Base-by-base conservation (phyloP, 257 asterid species). In the Solanum neorickii region DNA sequence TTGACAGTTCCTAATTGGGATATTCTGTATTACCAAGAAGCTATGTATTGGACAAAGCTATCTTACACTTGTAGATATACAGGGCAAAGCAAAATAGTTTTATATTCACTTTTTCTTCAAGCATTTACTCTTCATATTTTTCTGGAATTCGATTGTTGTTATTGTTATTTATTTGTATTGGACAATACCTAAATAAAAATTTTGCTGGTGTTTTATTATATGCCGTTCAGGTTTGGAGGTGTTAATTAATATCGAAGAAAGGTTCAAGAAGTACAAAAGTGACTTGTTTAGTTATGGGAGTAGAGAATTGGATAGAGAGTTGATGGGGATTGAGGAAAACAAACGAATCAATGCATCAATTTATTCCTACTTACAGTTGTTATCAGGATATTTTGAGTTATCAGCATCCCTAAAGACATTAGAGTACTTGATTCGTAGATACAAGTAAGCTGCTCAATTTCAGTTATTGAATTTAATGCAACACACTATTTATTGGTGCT, bases 341-440 rank as follows among this genome's bases (percentile, higher is more conserved):
- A 93, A 88, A 27, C 89, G 90, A 87, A 94, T 97, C 83, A 89
- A 91, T 90, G 90, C 89, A n/a, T 89, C 96, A 1, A 88, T 97
- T 86, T 46, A 86, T 89, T 94, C 96, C 68, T 97, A 92, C 89
- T 90, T 97, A 86, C 92, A 93, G 89, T 88, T 95, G n/a, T 75
- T 95, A 60, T 92, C 98, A 0, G 99, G 97, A 20, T 90, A 91
- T 89, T 92, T 97, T 3, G 93, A 92, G 87, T 88, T 88, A n/a
- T 86, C 88, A 83, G 91, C 98, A 4, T 96, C 98, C 20, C 72
- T 89, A 88, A 94, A 90, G 92, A 93, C 99, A 8, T 86, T 97
- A 66, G 99, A 97, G 93, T 97, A 92, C 90, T 91, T 97, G 85
- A 91, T 97, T 83, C 99, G 99, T 12, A 90, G 97, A 94, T 97